phyloP scores from a whole-genome alignment of 768 basidiomycete species.

The Chlorophyllum brunneum region DNA sequence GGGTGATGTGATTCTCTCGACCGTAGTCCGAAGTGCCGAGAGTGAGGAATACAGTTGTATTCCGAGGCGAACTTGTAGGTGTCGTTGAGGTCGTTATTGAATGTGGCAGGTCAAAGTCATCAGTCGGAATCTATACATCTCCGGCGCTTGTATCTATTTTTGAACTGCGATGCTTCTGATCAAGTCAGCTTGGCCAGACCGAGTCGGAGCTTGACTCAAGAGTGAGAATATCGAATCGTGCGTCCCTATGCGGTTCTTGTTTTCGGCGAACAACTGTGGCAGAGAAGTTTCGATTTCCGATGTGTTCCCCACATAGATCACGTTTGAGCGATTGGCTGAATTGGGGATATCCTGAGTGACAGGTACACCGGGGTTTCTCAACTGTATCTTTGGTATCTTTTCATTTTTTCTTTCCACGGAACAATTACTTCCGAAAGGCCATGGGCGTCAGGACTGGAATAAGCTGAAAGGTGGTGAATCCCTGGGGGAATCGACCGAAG shows the following conservation, averaged over 20 bases:
- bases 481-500: too few species aligned
- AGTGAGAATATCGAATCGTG: background rate
- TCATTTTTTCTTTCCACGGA: too few species aligned
- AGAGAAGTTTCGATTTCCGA: background rate
- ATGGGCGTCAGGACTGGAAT: too few species aligned
- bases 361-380: background rate
- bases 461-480: too few species aligned
- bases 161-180: slow-evolving; percentile 1
- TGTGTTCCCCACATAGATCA: background rate
- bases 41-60: too few species aligned
- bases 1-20: too few species aligned
- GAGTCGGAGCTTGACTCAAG: slow-evolving; percentile 8
- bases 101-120: too few species aligned
- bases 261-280: background rate
- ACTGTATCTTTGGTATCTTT: background rate
- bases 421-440: too few species aligned
- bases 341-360: background rate
- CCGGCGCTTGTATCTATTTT: background rate
- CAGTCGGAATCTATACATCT: background rate
- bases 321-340: background rate
- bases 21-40: too few species aligned
- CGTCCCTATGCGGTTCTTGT: background rate
- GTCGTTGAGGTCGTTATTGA: too few species aligned
- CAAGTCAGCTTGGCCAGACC: slow-evolving; percentile 3
- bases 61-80: too few species aligned